Conservation (phyloP, 148 eudicot species). For the Fagopyrum esculentum region DNA sequence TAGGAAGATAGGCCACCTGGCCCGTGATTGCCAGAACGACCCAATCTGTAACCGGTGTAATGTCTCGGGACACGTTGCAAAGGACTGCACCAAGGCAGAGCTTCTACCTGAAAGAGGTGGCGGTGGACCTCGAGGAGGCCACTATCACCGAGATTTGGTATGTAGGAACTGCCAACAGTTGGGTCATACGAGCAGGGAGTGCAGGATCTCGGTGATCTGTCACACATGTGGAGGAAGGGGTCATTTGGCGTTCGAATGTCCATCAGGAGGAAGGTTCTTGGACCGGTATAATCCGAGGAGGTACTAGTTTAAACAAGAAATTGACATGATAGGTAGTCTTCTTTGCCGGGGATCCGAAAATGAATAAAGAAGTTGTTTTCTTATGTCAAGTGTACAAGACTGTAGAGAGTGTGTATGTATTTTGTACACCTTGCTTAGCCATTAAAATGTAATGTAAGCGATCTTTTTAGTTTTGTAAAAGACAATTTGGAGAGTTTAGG, state of each 20-base stretch:
- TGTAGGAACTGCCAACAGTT: constrained; percentile 32
- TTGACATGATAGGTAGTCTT: too few relatives aligned
- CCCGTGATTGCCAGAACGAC: constrained; percentile 42
- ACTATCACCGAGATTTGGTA: constrained; percentile 1
- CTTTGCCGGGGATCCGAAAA: too few relatives aligned
- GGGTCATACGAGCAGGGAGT: constrained; percentile 46
- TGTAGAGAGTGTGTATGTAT: too few relatives aligned
- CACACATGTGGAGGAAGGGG: constrained; percentile 47
- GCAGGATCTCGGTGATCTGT: constrained; percentile 37
- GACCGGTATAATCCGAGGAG: constrained; percentile 24
- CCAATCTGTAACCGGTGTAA: constrained; percentile 47
- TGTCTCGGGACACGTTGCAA: constrained; percentile 45
- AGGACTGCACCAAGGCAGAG: constrained; percentile 37
- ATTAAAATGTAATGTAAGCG: too few relatives aligned
- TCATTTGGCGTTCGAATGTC: constrained; percentile 38
- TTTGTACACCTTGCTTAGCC: too few relatives aligned
- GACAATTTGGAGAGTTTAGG: too few relatives aligned
- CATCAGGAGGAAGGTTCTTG: constrained; percentile 27
- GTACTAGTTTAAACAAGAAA: neutral
- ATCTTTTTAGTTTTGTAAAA: too few relatives aligned
- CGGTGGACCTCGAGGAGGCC: constrained; percentile 12
- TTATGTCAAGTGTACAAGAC: too few relatives aligned
- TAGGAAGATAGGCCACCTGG: constrained; percentile 43
- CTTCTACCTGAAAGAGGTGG: constrained; percentile 24
- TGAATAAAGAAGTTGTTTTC: too few relatives aligned